Evolutionary conservation across 306 rosid species (phyloP).

Genomic region (Aeschynomene evenia): DNA sequence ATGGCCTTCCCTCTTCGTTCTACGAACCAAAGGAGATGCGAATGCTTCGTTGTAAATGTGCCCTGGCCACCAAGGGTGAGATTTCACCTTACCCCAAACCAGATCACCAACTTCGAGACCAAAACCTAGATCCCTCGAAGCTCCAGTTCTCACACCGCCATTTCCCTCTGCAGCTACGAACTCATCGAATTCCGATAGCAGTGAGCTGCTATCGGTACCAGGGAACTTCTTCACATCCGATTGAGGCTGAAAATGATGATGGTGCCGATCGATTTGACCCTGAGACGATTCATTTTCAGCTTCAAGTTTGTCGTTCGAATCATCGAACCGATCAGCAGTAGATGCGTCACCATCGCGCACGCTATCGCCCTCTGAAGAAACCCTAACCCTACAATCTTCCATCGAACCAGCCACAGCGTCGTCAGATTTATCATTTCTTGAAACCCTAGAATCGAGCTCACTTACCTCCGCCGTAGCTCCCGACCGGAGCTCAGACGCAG

Average conservation of each 20-base stretch:
- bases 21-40: constrained; percentile 73
- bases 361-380: constrained; percentile 32
- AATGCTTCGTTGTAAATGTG: constrained; percentile 76
- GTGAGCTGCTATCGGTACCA: constrained; percentile 40
- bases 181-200: constrained; percentile 68
- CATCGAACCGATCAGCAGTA: constrained; percentile 16
- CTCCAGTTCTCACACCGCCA: constrained; percentile 42
- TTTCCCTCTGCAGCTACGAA: constrained; percentile 62
- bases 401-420: constrained; percentile 29
- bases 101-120: constrained; percentile 86
- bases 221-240: constrained; percentile 26
- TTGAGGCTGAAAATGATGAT: background rate
- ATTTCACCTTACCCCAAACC: constrained; percentile 99
- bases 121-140: constrained; percentile 55
- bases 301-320: constrained; percentile 5
- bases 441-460: constrained; percentile 34
- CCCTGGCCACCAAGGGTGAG: constrained; percentile 99
- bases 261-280: background rate
- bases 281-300: background rate
- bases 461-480: constrained; percentile 39
- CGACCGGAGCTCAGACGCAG: constrained; percentile 40
- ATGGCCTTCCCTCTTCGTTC: constrained; percentile 71
- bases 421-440: constrained; percentile 38
- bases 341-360: constrained; percentile 31
- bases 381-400: constrained; percentile 46